A percentile compares a stretch with the other conserved stretches of the same genome.
Conservation (phyloP, 805 yeast species). For the Candida piceae region DNA sequence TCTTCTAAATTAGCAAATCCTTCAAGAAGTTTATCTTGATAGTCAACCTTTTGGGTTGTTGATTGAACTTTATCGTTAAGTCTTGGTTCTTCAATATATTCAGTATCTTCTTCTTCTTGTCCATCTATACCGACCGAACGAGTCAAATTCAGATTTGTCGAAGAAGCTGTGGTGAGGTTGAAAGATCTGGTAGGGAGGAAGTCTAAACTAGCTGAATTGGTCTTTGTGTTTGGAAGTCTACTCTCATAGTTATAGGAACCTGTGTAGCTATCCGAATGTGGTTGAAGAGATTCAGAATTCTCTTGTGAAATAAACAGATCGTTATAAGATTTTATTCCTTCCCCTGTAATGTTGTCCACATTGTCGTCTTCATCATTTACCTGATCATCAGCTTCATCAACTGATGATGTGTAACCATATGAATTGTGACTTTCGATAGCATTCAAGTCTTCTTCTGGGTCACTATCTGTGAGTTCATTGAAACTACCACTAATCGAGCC, state of each 20-base stretch:
- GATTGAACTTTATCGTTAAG: slow-evolving; percentile 47
- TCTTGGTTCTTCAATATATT: slow-evolving; percentile 22
- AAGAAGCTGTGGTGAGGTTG: slow-evolving; percentile 1
- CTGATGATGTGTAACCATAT: slow-evolving; percentile 3
- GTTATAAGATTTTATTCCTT: slow-evolving; percentile 1
- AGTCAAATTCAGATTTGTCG: neutral
- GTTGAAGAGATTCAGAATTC: neutral
- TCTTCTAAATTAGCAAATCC: slow-evolving; percentile 83
- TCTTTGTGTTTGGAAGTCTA: neutral
- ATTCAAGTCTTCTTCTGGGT: slow-evolving; percentile 16
- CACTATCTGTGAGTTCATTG: slow-evolving; percentile 10
- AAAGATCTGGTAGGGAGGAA: slow-evolving; percentile 14
- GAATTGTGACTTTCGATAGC: slow-evolving; percentile 12
- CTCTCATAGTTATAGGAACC: slow-evolving; percentile 5
- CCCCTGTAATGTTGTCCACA: neutral
- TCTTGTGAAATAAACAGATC: neutral
- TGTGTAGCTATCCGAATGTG: neutral
- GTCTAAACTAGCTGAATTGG: slow-evolving; percentile 12
- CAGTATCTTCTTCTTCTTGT: slow-evolving; percentile 3
- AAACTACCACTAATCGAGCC: neutral
- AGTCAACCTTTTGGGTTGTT: slow-evolving; percentile 54
- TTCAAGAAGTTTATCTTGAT: slow-evolving; percentile 79
- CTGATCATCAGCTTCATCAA: slow-evolving; percentile 3
- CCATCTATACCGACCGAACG: slow-evolving; percentile 1
- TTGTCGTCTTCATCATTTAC: slow-evolving; percentile 5